Conservation (phyloP, 78 protist species). For the Dictyostelium purpureum region DNA sequence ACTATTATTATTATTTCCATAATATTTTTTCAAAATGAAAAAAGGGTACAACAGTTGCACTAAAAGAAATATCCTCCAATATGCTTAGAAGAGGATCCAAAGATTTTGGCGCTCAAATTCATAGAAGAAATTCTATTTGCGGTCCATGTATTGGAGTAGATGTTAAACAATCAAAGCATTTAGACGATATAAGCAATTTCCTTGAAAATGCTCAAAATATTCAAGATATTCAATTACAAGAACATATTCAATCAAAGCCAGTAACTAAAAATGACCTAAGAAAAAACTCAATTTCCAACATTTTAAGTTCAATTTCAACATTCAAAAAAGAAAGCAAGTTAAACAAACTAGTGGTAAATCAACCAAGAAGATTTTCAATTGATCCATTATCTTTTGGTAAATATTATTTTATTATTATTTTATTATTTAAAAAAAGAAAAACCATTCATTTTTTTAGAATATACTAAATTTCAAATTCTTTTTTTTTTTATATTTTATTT, state of each 20-base stretch:
- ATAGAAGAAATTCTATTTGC: constrained; percentile 70
- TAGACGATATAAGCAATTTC: not conserved
- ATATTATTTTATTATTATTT: not conserved
- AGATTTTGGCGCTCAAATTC: not conserved
- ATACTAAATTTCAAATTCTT: not conserved
- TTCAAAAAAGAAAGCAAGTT: not conserved
- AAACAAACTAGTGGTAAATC: not conserved
- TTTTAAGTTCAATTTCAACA: not conserved
- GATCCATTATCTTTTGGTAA: not conserved
- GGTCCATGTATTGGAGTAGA: constrained; percentile 47
- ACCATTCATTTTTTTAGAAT: not conserved
- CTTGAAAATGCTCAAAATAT: not conserved
- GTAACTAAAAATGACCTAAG: not conserved
- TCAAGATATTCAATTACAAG: not conserved
- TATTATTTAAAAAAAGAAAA: not conserved
- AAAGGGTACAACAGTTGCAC: constrained; percentile 30
- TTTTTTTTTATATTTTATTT: not conserved
- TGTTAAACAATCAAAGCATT: not conserved
- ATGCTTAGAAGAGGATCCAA: constrained; percentile 48
- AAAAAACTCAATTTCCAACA: not conserved
- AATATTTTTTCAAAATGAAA: no score
- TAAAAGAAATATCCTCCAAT: constrained; percentile 10
- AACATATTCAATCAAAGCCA: not conserved
- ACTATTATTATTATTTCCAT: no score
- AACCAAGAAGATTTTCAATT: constrained; percentile 7